Conservation (phyloP, 768 basidiomycete genomes). For the Boletales sp. region DNA sequence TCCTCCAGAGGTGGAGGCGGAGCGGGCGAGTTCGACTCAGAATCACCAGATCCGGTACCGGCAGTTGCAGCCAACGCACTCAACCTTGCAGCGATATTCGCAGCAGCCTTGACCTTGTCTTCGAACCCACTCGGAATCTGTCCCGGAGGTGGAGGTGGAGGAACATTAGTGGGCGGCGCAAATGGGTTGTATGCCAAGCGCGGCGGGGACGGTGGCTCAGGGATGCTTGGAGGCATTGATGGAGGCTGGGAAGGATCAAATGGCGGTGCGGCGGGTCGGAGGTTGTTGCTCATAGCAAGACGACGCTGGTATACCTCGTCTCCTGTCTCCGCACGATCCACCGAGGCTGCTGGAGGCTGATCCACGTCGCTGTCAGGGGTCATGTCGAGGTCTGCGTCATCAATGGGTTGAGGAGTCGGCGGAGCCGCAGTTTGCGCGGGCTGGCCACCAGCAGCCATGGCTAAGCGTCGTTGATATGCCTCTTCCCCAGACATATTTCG, state of each 20-base stretch:
- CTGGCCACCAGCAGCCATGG: slow-evolving; percentile 48
- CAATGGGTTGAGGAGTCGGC: slow-evolving; percentile 19
- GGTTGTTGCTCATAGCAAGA: slow-evolving; percentile 50
- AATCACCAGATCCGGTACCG: slow-evolving; percentile 24
- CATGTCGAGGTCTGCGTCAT: slow-evolving; percentile 19
- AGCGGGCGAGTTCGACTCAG: slow-evolving; percentile 21
- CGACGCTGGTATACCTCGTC: slow-evolving; percentile 69
- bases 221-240: slow-evolving; percentile 17
- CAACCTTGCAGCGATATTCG: slow-evolving; percentile 76
- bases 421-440: slow-evolving; percentile 16
- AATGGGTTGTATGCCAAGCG: slow-evolving; percentile 67
- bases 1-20: slow-evolving; percentile 32
- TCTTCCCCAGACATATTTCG: slow-evolving; percentile 68
- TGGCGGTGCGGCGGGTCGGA: slow-evolving; percentile 27
- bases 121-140: slow-evolving; percentile 46
- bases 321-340: slow-evolving; percentile 42
- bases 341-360: not conserved
- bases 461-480: slow-evolving; percentile 70
- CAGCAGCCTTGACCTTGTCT: slow-evolving; percentile 71
- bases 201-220: slow-evolving; percentile 42
- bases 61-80: slow-evolving; percentile 47
- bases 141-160: slow-evolving; percentile 58
- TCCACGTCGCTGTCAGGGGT: not conserved
- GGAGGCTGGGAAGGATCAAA: slow-evolving; percentile 24
- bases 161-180: slow-evolving; percentile 57